Evolutionary conservation across 257 asterid genomes (phyloP).

Genomic region (Echites panduratus): DNA sequence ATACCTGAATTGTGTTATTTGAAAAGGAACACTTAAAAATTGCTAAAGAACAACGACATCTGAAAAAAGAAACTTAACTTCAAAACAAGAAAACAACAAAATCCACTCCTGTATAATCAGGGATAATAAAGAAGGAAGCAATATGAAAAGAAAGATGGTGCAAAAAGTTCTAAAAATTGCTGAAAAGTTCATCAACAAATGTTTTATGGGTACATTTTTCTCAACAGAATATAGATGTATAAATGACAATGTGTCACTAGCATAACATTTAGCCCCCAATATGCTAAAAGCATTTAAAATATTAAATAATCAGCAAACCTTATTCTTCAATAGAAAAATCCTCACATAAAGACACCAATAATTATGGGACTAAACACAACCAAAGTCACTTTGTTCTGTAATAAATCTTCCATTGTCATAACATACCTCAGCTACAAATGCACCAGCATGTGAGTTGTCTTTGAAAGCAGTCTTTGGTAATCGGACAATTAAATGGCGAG

Average conservation of each 20-base stretch:
- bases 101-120: not conserved
- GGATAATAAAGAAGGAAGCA: not conserved
- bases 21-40: slow-evolving; percentile 3
- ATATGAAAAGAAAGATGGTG: not conserved
- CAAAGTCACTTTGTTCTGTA: not conserved
- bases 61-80: slow-evolving; percentile 9
- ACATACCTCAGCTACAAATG: slow-evolving; percentile 89
- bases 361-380: not conserved
- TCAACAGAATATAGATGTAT: not conserved
- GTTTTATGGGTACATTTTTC: not conserved
- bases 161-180: not conserved
- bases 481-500: slow-evolving; percentile 83
- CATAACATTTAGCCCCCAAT: not conserved
- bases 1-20: slow-evolving; percentile 46
- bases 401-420: not conserved
- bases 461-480: slow-evolving; percentile 81
- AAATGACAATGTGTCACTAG: not conserved
- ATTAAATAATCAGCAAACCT: not conserved
- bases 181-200: not conserved
- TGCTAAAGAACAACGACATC: not conserved
- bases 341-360: not conserved
- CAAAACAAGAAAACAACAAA: no score
- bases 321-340: not conserved
- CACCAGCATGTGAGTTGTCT: slow-evolving; percentile 91
- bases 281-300: not conserved